Evolutionary conservation across 2,329 filamentous ascomycete genomes (phyloP), one percentile per base, ranked within the genome.

Genomic region (Venturia aucupariae): DNA sequence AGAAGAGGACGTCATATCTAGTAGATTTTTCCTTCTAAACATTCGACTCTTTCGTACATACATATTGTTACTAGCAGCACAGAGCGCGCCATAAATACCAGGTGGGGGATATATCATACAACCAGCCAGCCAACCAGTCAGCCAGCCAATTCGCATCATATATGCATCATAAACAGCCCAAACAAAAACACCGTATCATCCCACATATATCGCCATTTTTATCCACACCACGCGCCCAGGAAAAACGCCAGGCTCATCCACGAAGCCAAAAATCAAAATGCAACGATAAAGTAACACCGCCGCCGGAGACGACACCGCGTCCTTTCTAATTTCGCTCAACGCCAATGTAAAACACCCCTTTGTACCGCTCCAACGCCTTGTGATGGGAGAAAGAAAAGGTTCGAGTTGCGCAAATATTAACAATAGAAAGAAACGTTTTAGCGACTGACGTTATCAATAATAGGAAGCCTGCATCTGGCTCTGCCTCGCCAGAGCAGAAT

Each of bases 401-500:
- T 27, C 22, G 22, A 17, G 22, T 8, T 10, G 7, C 11, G 46
- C 13, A 13, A 51, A 51, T 51, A 51, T 51, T 27, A 51, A 51
- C 46, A 51, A n/a, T 57, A 57, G 7, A 32, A 57, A 55, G 30
- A 35, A 35, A 10, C 10, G 1, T 2, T 19, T 32, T 2, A 57
- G 51, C 51, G 51, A 57, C 11, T 35, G 51, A 57, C 51, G 35
- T 57, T 32, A 60, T 44, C 10, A 60, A 60, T 60, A 60, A n/a
- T 60, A 60, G 15, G 59, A 41, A 41, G 59, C 59, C n/a, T 42
- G 59, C 11, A 44, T 13, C n/a, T 60, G 59, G 44, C 66, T 62
- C 22, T 67, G 64, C 59, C 51, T 57, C 30, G 51, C 27, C 17
- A 71, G 65, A 57, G 72, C 70, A 66, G 77, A 80, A 68, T 83